phyloP scores from a whole-genome alignment of 371 early-diverging fungal species.

The Catenaria anguillulae region DNA sequence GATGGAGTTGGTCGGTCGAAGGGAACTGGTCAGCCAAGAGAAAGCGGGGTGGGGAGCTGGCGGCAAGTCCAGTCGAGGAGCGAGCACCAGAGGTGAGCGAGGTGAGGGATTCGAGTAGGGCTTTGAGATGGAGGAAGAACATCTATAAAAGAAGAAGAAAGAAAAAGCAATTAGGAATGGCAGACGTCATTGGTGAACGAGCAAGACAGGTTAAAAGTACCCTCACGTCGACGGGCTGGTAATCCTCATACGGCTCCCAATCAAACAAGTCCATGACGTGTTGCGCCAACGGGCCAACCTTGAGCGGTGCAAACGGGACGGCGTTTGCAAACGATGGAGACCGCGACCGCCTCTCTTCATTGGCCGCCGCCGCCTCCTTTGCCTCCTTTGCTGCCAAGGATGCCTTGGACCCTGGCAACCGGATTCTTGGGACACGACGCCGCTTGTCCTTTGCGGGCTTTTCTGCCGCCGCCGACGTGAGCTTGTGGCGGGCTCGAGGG shows the following conservation, averaged over 20 bases:
- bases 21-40: not conserved
- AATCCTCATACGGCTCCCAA: not conserved
- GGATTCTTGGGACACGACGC: no score
- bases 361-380: no score
- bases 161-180: no score
- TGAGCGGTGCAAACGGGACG: not conserved
- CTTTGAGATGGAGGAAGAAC: slow-evolving; percentile 1
- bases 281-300: not conserved
- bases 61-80: not conserved
- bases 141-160: not conserved
- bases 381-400: no score
- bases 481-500: not conserved
- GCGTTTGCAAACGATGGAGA: not conserved
- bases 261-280: not conserved
- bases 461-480: not conserved
- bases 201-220: not conserved
- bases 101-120: not conserved
- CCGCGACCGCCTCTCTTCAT: not conserved
- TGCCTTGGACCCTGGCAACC: no score
- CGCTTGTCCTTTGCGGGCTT: no score
- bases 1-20: not conserved
- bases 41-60: not conserved
- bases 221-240: not conserved
- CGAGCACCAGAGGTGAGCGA: not conserved
- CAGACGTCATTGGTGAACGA: no score